Base-by-base conservation (phyloP, 1,284 basidiomycete species). In the Leccinum insolens region DNA sequence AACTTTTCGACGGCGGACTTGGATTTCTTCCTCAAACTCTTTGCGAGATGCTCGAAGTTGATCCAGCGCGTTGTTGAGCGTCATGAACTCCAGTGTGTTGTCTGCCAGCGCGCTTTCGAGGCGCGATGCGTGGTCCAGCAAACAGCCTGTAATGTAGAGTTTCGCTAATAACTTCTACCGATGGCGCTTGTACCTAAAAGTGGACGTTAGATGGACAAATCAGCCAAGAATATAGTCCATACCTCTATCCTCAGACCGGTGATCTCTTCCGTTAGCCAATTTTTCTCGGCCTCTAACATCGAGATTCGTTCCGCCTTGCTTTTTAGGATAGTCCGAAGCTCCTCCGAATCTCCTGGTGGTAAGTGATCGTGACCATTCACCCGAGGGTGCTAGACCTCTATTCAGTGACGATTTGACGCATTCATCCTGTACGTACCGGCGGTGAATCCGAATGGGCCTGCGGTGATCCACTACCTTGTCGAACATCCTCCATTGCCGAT, bases 361-460 rank as follows among this genome's bases (percentile, higher is more conserved):
- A 62, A 60, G 22, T 69, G 67, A 65, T 77, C 73, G 17, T 79
- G 76, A 20, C 76, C 76, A 61, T 80, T 78, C 22, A 69, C 4
- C 31, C 67, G 69, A 37, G 70, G 67, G 63, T 68, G 76, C 76
- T 77, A 65, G 7, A 37, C 39, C 7, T 20, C 12, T 22, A 46
- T 70, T 31, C 62, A 78, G 61, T 14, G 22, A 65, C 34, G 44
- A 2, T 41, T n/a, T 17, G 62, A 41, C n/a, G 0, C 46, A 52
- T 11, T 25, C 20, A 1, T 41, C 80, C 84, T 83, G 82, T 84
- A 86, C 89, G 86, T 82, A 93, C 90, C 82, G 81, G 83, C 78
- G 88, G 86, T 82, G 88, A 85, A 55, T 65, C 71, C 6, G 65
- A 62, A 41, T 28, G 55, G 12, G 20, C 39, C 20, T 67, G 74